Evolutionary conservation across 192 early-diverging fungal species (phyloP).

Genomic region (Coemansia sp.): DNA sequence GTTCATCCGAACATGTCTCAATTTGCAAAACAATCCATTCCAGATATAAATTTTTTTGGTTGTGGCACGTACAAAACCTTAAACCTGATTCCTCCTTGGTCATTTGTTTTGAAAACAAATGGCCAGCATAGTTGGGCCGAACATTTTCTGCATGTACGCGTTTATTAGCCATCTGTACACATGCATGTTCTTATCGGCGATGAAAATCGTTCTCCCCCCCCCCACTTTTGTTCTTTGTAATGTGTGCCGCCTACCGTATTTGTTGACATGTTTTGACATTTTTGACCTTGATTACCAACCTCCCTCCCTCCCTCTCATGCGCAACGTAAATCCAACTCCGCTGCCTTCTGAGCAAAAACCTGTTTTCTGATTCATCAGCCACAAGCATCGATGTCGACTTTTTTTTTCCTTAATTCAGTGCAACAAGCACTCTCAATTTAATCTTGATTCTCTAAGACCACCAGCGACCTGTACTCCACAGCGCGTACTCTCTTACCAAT

Average conservation of each 20-base stretch:
- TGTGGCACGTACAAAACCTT: not conserved
- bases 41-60: not conserved
- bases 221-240: not conserved
- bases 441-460: too few species aligned
- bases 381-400: too few species aligned
- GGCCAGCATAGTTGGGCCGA: not conserved
- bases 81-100: not conserved
- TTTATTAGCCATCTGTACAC: not conserved
- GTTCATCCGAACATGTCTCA: conserved; percentile 5
- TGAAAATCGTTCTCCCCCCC: not conserved
- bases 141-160: not conserved
- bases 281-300: not conserved
- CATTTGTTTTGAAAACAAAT: conserved; percentile 6
- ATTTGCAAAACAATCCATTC: not conserved
- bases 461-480: too few species aligned
- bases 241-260: too few species aligned
- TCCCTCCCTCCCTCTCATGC: not conserved
- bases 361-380: too few species aligned
- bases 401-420: too few species aligned
- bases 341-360: not conserved
- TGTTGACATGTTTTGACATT: conserved; percentile 3
- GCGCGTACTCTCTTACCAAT: too few species aligned
- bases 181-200: conserved; percentile 7
- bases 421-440: too few species aligned
- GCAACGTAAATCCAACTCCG: conserved; percentile 6